Evolutionary conservation across 2,329 filamentous ascomycete genomes (phyloP), one percentile per base, ranked within the genome.

Genomic region (Cladosporium phlei): DNA sequence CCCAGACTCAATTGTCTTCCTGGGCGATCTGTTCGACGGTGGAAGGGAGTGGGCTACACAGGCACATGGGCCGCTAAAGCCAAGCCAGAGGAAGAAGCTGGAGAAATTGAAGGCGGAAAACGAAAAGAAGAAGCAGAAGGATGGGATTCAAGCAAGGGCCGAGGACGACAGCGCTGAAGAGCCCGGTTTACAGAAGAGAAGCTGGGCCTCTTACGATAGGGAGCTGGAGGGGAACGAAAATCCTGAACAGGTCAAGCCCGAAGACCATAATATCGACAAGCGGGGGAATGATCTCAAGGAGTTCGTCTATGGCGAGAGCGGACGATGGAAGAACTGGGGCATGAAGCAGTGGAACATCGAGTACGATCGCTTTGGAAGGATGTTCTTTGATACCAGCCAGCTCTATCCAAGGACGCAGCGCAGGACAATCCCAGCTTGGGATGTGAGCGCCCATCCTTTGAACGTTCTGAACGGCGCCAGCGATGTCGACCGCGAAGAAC

Each of bases 21-120:
- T 98, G 0, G 93, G 93, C 6, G 93, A 98, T 62, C 72, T 98
- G 1, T 96, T 98, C 59, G 93, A 98, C 62, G 93, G 93, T 3
- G 93, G 93, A 7, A 79, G 93, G 55, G 93, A 98, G 71, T 98
- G 93, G 93, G 85, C 83, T 57, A 91, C 89, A 11, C 70, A 27
- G 2, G 35, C 38, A 27, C 53, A 59, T 10, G 49, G 52, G 28
- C 35, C 42, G 10, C 38, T 62, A 44, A 59, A 46, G 16, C 24
- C 30, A 17, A 49, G 40, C 20, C 52, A 59, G 49, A 55, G 53
- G 32, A 45, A 56, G 32, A 24, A 54, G 19, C 25, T 58, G 43
- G 44, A 52, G 10, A 48, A 52, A 14, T 22, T 55, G 22, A 35
- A 35, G 10, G 21, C 46, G 24, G 10, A 52, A 44, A 46, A 52